These are phyloP conservation scores for Cryptosporidium sp. DNA, from an alignment of 169 alveolate species.

Conservation along the genomic window DNA sequence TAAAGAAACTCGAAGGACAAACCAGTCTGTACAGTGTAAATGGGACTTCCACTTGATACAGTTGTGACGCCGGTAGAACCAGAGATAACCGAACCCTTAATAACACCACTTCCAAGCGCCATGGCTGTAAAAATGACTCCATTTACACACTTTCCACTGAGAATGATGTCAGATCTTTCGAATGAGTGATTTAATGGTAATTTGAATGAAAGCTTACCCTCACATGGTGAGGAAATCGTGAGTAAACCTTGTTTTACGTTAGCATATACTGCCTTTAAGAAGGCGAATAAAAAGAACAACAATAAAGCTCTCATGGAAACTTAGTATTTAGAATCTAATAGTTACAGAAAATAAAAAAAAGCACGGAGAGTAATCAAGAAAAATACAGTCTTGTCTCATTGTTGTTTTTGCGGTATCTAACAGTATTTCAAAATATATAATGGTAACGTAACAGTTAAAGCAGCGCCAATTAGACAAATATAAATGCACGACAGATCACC, in stretches of 20 bases:
- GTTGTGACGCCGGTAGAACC: background rate
- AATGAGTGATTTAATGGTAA: background rate
- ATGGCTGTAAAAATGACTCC: conserved; percentile 5
- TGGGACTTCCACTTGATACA: background rate
- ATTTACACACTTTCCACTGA: conserved; percentile 16
- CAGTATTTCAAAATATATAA: background rate
- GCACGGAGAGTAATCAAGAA: background rate
- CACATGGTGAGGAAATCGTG: conserved; percentile 29
- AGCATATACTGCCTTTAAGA: background rate
- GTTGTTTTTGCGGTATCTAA: conserved; percentile 2
- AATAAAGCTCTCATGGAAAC: conserved; percentile 11
- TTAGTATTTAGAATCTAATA: background rate
- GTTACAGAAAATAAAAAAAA: background rate
- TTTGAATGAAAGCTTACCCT: background rate
- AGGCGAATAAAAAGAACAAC: background rate
- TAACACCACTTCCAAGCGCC: background rate
- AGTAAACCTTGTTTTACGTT: background rate
- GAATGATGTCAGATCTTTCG: conserved; percentile 27
- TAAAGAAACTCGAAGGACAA: background rate
- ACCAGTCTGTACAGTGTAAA: background rate
- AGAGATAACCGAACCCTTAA: conserved; percentile 3
- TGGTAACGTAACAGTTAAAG: background rate
- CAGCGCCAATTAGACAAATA: conserved; percentile 7
- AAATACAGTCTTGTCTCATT: background rate
- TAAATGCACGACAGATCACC: background rate